Evolutionary conservation across 371 early-diverging fungal species (phyloP).

Genomic region (Entomophthora muscae): DNA sequence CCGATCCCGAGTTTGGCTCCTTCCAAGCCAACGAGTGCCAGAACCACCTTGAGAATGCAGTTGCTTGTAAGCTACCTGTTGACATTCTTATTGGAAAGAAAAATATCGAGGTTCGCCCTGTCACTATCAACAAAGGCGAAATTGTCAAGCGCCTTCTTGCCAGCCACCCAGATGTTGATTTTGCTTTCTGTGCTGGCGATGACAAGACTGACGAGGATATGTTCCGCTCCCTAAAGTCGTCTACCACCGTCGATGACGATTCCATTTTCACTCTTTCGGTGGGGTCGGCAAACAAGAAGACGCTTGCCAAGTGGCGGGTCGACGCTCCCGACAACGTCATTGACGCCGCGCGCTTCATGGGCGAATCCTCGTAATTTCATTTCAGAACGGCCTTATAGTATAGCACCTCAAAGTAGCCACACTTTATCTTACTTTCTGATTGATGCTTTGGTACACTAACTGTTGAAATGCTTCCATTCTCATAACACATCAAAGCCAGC

Average conservation of each 20-base stretch:
- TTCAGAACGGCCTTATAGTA: no score
- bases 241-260: constrained; percentile 14
- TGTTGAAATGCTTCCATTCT: no score
- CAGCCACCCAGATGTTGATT: constrained; percentile 45
- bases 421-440: no score
- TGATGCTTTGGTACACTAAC: no score
- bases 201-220: constrained; percentile 96
- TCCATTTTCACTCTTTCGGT: constrained; percentile 43
- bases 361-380: background rate
- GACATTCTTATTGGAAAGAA: constrained; percentile 93
- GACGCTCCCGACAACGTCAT: constrained; percentile 11
- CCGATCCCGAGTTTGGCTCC: constrained; percentile 57
- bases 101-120: constrained; percentile 81
- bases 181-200: constrained; percentile 90
- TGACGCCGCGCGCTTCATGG: background rate
- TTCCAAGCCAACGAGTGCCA: constrained; percentile 85
- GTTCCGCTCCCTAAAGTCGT: constrained; percentile 52
- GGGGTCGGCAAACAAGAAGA: constrained; percentile 58
- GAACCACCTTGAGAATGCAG: constrained; percentile 71
- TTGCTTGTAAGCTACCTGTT: constrained; percentile 76
- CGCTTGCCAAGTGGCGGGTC: constrained; percentile 56
- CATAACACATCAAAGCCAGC: no score
- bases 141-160: constrained; percentile 67
- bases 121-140: constrained; percentile 71
- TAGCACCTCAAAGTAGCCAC: no score